Base-by-base conservation (phyloP, 352 stramenopile species). In the Globisporangium solare region DNA sequence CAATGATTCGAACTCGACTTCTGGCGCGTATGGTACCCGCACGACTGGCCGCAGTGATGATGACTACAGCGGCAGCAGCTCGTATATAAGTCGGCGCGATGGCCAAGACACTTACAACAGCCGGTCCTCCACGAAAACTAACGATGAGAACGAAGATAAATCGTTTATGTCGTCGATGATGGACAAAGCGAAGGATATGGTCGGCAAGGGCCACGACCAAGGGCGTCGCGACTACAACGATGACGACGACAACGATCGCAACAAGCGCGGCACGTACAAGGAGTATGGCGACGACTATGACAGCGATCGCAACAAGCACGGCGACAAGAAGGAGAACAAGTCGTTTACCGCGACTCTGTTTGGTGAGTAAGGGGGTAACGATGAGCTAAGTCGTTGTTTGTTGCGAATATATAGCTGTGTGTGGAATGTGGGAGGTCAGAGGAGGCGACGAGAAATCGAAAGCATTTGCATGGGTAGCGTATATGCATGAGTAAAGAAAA, bases 301-400 rank as follows among this genome's bases (percentile, higher is more conserved):
- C 37, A 46, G 37, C 20, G 50, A 37, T 21, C 20, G 14, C 12
- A 21, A 27, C 50, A 22, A 47, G 37, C 32, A 35, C 27, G 27
- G 10, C 27, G 5, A 35, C 27, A 35, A 35, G 27, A 35, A 1
- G 1, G 27, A 35, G 21, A 40, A 46, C 20, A 56, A 56, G 35
- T 56, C 50, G 20, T 47, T 56, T 20, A 56, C 47, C 35, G 46
- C 50, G 50, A 35, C 50, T 20, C 6, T 56, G 13, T 56, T 56
- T 35, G 50, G 50, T 14, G 32, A 20, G 5, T 54, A 46, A 54
- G n/a, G 27, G 27, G 27, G 10, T 35, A 35, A 35, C 27, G 27
- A 7, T 10, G 24, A 6, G 27, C 27, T 35, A 7, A 35, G 27
- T 6, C 5, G 7, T 35, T 10, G 27, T 35, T 35, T 10, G 27